Evolutionary conservation across 2,329 filamentous ascomycete genomes (phyloP).

Genomic region (Cordyceps fumosorosea): DNA sequence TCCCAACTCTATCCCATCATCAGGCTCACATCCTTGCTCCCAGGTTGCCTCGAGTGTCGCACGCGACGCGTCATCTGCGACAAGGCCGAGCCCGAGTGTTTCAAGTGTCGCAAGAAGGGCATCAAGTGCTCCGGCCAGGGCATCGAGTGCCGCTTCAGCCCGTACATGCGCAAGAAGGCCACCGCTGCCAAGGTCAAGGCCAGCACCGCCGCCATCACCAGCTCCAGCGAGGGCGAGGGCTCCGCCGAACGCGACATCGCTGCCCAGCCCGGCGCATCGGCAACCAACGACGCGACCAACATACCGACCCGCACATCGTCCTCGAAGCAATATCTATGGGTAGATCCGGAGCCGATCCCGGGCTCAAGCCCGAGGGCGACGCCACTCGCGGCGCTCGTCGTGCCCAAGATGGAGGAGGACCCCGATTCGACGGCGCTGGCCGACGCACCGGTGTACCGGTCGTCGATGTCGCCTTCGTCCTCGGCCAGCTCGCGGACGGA

Average conservation of each 20-base stretch:
- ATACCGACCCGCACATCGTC: background rate
- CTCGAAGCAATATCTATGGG: conserved; percentile 1
- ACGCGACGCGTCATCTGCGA: conserved; percentile 33
- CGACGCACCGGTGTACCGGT: background rate
- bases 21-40: background rate
- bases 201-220: background rate
- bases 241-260: background rate
- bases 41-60: conserved; percentile 33
- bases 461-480: background rate
- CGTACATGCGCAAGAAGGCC: conserved; percentile 20
- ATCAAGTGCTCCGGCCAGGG: conserved; percentile 33
- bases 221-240: background rate
- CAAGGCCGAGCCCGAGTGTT: conserved; percentile 30
- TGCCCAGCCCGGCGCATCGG: too few relatives aligned
- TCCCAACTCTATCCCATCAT: background rate
- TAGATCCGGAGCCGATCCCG: background rate
- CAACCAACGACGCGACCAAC: too few relatives aligned
- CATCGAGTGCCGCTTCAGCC: conserved; percentile 30
- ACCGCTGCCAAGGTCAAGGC: conserved; percentile 14
- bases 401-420: background rate
- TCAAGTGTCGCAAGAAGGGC: conserved; percentile 33
- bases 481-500: background rate
- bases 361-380: background rate
- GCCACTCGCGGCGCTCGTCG: background rate
- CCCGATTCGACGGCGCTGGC: background rate